Evolutionary conservation across 371 early-diverging fungal genomes (phyloP).

Genomic region (Mucor piriformis): DNA sequence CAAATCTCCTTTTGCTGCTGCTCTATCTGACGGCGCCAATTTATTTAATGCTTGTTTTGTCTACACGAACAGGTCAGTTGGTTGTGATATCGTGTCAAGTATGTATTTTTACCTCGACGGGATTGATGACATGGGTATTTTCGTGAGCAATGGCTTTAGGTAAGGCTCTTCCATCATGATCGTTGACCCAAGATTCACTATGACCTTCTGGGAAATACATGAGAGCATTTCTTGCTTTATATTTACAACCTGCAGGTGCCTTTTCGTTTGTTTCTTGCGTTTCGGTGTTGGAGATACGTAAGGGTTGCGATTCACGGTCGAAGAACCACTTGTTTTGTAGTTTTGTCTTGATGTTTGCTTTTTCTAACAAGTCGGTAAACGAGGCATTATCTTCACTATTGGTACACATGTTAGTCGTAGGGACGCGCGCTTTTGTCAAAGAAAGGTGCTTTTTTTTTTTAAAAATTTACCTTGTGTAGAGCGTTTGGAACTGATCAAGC

Average conservation of each 20-base stretch:
- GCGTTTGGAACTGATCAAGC: constrained; percentile 71
- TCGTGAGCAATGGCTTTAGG: constrained; percentile 59
- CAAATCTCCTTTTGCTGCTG: constrained; percentile 30
- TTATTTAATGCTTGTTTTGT: neutral
- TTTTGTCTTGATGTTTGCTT: constrained; percentile 58
- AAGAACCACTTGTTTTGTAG: constrained; percentile 74
- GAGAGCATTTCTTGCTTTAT: constrained; percentile 62
- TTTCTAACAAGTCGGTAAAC: constrained; percentile 69
- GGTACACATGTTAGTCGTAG: too few species aligned
- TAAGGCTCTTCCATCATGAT: constrained; percentile 43
- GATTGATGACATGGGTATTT: constrained; percentile 53
- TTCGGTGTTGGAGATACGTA: constrained; percentile 28
- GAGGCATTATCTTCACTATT: constrained; percentile 86
- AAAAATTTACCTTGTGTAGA: constrained; percentile 63
- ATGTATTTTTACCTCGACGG: neutral
- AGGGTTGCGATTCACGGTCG: constrained; percentile 60
- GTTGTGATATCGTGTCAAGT: neutral
- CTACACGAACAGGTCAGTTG: neutral
- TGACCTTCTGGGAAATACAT: constrained; percentile 69
- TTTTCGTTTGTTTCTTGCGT: constrained; percentile 27
- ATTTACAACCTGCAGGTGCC: constrained; percentile 56
- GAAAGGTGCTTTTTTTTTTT: neutral
- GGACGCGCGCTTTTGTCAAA: too few species aligned
- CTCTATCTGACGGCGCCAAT: constrained; percentile 29
- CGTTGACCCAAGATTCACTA: constrained; percentile 37